These are phyloP conservation scores for Fusarium verticillioides DNA, from an alignment of 2,329 filamentous ascomycete genomes.

Conservation along the genomic window DNA sequence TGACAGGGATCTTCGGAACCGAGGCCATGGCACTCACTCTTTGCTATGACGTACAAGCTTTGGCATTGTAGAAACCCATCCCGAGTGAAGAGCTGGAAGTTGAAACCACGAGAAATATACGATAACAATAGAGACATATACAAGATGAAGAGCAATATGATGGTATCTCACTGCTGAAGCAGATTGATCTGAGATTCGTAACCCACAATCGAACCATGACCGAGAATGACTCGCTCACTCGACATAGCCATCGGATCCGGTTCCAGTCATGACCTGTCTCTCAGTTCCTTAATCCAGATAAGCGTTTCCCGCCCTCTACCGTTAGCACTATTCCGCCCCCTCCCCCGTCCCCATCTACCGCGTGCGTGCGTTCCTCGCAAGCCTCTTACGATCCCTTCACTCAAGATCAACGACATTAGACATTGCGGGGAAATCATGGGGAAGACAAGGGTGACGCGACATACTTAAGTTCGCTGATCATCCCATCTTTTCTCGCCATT, in stretches of 20 bases:
- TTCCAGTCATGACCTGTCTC: background rate
- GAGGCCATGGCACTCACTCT: background rate
- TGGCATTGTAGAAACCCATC: too few species aligned
- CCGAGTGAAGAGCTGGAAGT: background rate
- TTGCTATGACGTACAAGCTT: background rate
- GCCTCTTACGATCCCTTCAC: slow-evolving; percentile 31
- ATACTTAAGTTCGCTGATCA: slow-evolving; percentile 36
- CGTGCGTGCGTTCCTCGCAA: slow-evolving; percentile 14
- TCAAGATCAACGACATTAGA: slow-evolving; percentile 5
- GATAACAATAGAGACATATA: fast-evolving
- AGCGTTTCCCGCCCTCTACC: slow-evolving; percentile 10
- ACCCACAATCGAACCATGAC: background rate
- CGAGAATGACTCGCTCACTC: background rate
- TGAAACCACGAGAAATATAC: too few species aligned
- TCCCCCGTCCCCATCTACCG: slow-evolving; percentile 17
- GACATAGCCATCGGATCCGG: slow-evolving; percentile 32
- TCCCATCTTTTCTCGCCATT: slow-evolving; percentile 10
- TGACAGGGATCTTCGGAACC: slow-evolving; percentile 36
- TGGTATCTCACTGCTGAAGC: background rate
- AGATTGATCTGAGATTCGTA: background rate
- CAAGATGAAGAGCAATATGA: background rate
- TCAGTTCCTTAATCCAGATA: slow-evolving; percentile 23
- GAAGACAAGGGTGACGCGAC: slow-evolving; percentile 16
- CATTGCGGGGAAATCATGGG: slow-evolving; percentile 32
- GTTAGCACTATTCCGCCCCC: slow-evolving; percentile 9